Evolutionary conservation across 2,329 filamentous ascomycete species (phyloP), one percentile per base, ranked within the genome.

Genomic region (Curvularia hawaiiensis): DNA sequence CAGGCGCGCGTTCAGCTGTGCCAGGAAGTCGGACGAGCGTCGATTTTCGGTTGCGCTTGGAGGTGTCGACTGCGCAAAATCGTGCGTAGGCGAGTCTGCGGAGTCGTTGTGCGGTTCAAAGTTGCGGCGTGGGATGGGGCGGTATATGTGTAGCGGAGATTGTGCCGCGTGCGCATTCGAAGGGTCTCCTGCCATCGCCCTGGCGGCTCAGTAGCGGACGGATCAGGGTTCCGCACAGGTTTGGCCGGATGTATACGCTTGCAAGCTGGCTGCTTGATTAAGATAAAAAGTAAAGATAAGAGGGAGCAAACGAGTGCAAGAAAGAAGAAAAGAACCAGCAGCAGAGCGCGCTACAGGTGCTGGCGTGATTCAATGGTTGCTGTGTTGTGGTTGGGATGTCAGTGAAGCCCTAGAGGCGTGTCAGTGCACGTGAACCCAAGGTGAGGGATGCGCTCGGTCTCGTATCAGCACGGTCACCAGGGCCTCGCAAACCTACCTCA

Each of bases 121-220:
- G 40, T 69, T 71, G 39, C 76, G 74, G 33, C 75, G 75, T 10
- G 75, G 75, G 9, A 75, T 68, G n/a, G 76, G 76, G 30, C 74
- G 72, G 59, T 76, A 65, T 39, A 78, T 73, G 56, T 74, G 74
- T 40, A 69, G 68, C 54, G 64, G 63, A 44, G 60, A 59, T 55
- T 66, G 66, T 40, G 58, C 54, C 41, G 69, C 61, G 45, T 64
- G 61, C 38, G 66, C 58, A 48, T 66, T 62, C 28, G 65, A 67
- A 59, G 65, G 56, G 61, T 74, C 66, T 47, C 72, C 71, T 50
- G 66, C 71, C 69, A 72, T 75, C 30, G 52, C 54, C 54, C 45
- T 43, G 33, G 35, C 30, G 49, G 49, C 50, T 52, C 51, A 45
- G 52, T 60, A 51, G 55, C 47, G 55, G 50, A 51, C 51, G 38